Evolutionary conservation across 2,329 filamentous ascomycete species (phyloP).

Genomic region (Nemania abortiva): DNA sequence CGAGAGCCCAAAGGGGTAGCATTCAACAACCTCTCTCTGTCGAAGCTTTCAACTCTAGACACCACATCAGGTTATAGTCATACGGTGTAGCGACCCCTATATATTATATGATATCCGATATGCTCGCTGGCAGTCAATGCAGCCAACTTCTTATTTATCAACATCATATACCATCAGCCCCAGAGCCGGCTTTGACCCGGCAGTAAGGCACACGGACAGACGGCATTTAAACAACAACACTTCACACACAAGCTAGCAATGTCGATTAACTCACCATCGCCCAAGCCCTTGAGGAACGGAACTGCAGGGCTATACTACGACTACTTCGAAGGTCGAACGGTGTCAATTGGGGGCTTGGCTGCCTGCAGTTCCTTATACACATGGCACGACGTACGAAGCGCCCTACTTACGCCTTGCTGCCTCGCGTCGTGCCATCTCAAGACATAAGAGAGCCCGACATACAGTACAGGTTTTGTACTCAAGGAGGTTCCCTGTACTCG

Average conservation of each 20-base stretch:
- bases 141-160: background rate
- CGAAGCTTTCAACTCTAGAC: background rate
- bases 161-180: background rate
- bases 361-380: too few species aligned
- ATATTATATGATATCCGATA: background rate
- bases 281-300: background rate
- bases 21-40: background rate
- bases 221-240: background rate
- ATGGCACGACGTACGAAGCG: too few species aligned
- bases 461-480: conserved; percentile 33
- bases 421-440: background rate
- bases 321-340: too few species aligned
- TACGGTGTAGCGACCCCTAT: background rate
- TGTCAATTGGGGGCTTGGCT: too few species aligned
- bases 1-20: background rate
- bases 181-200: conserved; percentile 15
- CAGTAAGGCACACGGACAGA: conserved; percentile 6
- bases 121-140: too few species aligned
- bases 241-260: background rate
- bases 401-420: background rate
- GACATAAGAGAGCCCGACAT: background rate
- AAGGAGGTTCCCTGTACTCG: conserved; percentile 30
- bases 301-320: too few species aligned
- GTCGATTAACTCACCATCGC: too few species aligned
- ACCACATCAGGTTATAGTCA: background rate